A percentile compares a stretch with the other conserved stretches of the same genome.
phyloP scores from a whole-genome alignment of 2,329 filamentous ascomycete genomes.

The Clarireedia sp. region DNA sequence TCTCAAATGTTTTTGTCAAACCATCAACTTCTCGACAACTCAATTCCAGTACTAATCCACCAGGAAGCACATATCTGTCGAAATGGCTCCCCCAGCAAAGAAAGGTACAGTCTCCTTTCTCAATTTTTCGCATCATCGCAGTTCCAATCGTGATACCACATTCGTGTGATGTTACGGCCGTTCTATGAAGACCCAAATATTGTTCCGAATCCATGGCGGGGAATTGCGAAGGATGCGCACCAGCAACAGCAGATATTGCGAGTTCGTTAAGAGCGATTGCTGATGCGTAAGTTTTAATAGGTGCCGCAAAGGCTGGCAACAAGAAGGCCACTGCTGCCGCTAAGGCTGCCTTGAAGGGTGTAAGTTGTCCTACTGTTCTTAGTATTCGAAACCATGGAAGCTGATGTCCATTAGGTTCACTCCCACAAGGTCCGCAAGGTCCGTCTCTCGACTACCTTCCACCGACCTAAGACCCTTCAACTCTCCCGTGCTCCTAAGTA shows the following conservation, averaged over 20 bases:
- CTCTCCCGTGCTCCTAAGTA: constrained; percentile 90
- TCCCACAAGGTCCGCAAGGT: constrained; percentile 89
- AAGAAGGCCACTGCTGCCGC: constrained; percentile 92
- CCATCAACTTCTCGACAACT: constrained; percentile 13
- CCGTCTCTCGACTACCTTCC: constrained; percentile 89
- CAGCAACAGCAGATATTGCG: constrained; percentile 70
- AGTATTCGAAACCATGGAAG: constrained; percentile 32
- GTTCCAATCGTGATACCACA: constrained; percentile 12
- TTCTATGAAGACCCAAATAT: constrained; percentile 12
- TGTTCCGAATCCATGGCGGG: constrained; percentile 8
- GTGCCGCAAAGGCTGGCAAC: constrained; percentile 47
- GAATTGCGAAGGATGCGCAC: constrained; percentile 23
- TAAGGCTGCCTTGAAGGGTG: constrained; percentile 92
- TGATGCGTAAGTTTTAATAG: constrained; percentile 54
- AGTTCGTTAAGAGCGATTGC: constrained; percentile 66
- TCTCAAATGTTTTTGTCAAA: neutral
- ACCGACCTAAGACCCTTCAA: constrained; percentile 92
- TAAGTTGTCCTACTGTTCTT: constrained; percentile 49
- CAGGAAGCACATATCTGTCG: constrained; percentile 20
- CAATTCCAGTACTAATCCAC: constrained; percentile 17
- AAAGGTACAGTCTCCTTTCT: constrained; percentile 30
- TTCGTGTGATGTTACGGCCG: constrained; percentile 14
- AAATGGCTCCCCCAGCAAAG: constrained; percentile 29
- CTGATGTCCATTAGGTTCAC: constrained; percentile 44
- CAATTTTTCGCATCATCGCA: constrained; percentile 6